These are phyloP conservation scores for Penicillium sp. DNA, from an alignment of 2,329 filamentous ascomycete genomes.

Conservation along the genomic window DNA sequence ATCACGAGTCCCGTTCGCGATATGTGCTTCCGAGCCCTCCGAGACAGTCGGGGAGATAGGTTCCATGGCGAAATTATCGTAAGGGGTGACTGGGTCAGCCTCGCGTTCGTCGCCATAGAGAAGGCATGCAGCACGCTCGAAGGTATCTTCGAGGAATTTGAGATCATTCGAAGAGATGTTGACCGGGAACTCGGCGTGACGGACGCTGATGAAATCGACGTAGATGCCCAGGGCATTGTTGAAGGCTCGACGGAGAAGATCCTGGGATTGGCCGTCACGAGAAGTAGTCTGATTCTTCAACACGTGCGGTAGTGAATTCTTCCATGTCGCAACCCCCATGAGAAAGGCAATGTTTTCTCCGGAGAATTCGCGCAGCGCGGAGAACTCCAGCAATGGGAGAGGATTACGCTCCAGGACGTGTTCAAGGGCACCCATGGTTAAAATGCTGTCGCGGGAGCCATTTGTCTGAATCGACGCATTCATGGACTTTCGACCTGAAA, in stretches of 20 bases:
- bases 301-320: constrained; percentile 26
- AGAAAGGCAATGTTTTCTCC: constrained; percentile 67
- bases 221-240: constrained; percentile 58
- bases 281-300: constrained; percentile 14
- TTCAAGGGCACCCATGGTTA: constrained; percentile 59
- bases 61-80: constrained; percentile 25
- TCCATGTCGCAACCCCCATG: constrained; percentile 54
- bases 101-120: constrained; percentile 40
- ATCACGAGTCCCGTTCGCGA: constrained; percentile 22
- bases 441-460: constrained; percentile 43
- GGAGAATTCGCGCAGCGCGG: constrained; percentile 60
- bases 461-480: constrained; percentile 12
- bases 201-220: constrained; percentile 53
- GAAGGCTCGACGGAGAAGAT: constrained; percentile 40
- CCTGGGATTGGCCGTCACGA: constrained; percentile 4
- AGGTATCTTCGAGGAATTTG: constrained; percentile 50
- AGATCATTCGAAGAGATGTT: constrained; percentile 58
- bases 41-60: constrained; percentile 18
- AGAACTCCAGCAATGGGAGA: constrained; percentile 57
- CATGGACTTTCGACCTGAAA: constrained; percentile 22
- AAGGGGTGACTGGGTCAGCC: constrained; percentile 36
- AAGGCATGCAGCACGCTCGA: constrained; percentile 47
- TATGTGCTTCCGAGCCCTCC: constrained; percentile 16
- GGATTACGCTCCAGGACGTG: constrained; percentile 50
- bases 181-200: constrained; percentile 60